Conservation (phyloP, 148 eudicot genomes). For the Cornus controversa region DNA sequence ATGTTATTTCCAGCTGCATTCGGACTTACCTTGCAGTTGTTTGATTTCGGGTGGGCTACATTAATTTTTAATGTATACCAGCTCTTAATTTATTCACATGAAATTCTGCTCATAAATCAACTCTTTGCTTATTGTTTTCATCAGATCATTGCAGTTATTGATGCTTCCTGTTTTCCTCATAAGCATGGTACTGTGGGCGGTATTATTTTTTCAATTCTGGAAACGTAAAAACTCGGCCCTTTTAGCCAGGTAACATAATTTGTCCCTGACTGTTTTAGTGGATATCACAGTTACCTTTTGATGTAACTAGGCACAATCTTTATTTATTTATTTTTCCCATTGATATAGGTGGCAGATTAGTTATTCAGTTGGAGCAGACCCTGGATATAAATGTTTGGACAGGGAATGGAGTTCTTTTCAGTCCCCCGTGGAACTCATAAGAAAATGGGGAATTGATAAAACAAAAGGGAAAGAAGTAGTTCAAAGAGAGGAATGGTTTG, state of each 20-base stretch:
- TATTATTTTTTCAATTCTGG: constrained; percentile 91
- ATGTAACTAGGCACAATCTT: background rate
- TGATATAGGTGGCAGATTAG: constrained; percentile 74
- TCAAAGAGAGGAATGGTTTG: constrained; percentile 86
- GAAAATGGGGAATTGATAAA: constrained; percentile 52
- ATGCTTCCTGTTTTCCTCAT: constrained; percentile 78
- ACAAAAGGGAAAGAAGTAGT: constrained; percentile 54
- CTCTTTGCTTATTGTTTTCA: constrained; percentile 14
- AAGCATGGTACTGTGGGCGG: constrained; percentile 75
- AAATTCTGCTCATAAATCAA: background rate
- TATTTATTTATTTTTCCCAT: background rate
- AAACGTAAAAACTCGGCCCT: constrained; percentile 84
- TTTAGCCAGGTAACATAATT: constrained; percentile 57
- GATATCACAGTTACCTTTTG: background rate
- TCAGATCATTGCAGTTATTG: constrained; percentile 69
- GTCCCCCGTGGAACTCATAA: constrained; percentile 46
- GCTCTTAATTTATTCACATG: background rate
- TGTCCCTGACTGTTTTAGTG: background rate
- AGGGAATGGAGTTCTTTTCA: constrained; percentile 47
- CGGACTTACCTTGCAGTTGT: constrained; percentile 61
- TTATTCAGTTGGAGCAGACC: constrained; percentile 53
- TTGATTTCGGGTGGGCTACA: constrained; percentile 73
- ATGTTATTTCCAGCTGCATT: constrained; percentile 78
- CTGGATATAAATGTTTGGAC: constrained; percentile 53
- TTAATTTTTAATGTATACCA: background rate